Percentiles rank a stretch among this genome's conserved stretches.
Conservation (phyloP, 2,329 filamentous ascomycete species). For the Fusarium sp. region DNA sequence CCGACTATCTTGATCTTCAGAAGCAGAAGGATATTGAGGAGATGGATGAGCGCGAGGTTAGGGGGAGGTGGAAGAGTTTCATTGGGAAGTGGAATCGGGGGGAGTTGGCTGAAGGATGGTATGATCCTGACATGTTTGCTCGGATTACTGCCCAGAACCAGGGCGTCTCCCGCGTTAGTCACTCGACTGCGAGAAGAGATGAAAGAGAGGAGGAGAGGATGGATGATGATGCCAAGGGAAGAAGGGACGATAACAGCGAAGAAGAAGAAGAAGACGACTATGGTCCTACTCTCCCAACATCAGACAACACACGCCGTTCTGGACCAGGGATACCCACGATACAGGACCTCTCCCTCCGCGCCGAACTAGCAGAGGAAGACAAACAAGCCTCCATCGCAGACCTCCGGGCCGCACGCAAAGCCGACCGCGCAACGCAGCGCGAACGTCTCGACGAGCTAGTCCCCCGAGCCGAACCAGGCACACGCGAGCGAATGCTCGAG, state of each 20-base stretch:
- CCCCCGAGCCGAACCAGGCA: constrained; percentile 85
- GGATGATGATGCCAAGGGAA: constrained; percentile 59
- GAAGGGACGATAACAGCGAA: constrained; percentile 34
- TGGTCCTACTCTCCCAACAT: constrained; percentile 51
- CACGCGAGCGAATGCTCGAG: constrained; percentile 85
- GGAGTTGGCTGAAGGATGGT: constrained; percentile 92
- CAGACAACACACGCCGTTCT: constrained; percentile 40
- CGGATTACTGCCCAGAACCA: constrained; percentile 47
- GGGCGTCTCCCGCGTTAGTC: constrained; percentile 5
- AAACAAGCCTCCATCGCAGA: constrained; percentile 62
- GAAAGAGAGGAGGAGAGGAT: constrained; percentile 30
- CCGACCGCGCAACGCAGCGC: constrained; percentile 74
- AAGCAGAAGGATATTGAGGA: constrained; percentile 77
- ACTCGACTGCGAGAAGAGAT: constrained; percentile 18
- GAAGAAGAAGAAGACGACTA: constrained; percentile 66
- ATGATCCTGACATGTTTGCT: constrained; percentile 78
- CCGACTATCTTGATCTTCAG: constrained; percentile 87
- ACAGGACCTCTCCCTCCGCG: constrained; percentile 76
- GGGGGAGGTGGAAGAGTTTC: constrained; percentile 94
- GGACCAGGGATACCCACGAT: constrained; percentile 75
- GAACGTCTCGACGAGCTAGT: constrained; percentile 82
- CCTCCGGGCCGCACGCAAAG: constrained; percentile 69
- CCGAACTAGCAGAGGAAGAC: constrained; percentile 62
- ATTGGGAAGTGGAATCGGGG: constrained; percentile 90
- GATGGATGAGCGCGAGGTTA: constrained; percentile 79